Percentiles rank a stretch among this genome's conserved stretches.
Evolutionary conservation across 441 rosid genomes (phyloP).

Genomic region (Hypseocharis bilobata): DNA sequence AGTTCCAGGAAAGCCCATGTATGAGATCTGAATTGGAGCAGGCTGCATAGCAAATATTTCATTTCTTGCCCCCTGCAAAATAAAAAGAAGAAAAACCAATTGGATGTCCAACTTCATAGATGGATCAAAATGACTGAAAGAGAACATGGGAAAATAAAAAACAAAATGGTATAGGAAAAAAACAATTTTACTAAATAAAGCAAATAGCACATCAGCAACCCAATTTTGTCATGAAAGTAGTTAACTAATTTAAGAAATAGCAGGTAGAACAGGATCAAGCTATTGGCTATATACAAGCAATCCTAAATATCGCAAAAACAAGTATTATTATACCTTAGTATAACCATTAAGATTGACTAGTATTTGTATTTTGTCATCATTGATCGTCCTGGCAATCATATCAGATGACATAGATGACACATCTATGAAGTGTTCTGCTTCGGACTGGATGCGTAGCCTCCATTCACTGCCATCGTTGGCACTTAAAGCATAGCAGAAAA

Average conservation of each 20-base stretch:
- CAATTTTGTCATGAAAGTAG: not conserved
- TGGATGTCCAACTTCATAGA: not conserved
- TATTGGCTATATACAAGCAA: not conserved
- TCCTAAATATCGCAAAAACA: not conserved
- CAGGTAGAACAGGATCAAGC: not conserved
- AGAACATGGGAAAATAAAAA: too few relatives aligned
- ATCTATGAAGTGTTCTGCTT: slow-evolving; percentile 85
- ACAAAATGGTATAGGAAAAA: too few relatives aligned
- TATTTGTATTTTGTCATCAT: slow-evolving; percentile 78
- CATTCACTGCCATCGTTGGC: slow-evolving; percentile 90
- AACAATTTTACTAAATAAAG: too few relatives aligned
- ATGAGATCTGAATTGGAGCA: slow-evolving; percentile 94
- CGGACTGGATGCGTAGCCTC: slow-evolving; percentile 84
- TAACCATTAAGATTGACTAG: slow-evolving; percentile 91
- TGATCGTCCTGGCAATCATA: slow-evolving; percentile 71
- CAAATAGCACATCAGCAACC: too few relatives aligned
- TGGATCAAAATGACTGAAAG: too few relatives aligned
- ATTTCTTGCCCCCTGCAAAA: slow-evolving; percentile 86
- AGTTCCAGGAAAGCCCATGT: slow-evolving; percentile 99
- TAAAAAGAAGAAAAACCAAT: not conserved
- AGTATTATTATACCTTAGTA: slow-evolving; percentile 51
- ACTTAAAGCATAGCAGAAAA: slow-evolving; percentile 92
- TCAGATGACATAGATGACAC: slow-evolving; percentile 85
- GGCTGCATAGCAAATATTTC: slow-evolving; percentile 97
- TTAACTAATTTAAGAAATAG: too few relatives aligned